Percentiles rank a stretch among this genome's conserved stretches.
Conservation (phyloP, 2,329 filamentous ascomycete genomes). For the Phaeoacremonium minimum region DNA sequence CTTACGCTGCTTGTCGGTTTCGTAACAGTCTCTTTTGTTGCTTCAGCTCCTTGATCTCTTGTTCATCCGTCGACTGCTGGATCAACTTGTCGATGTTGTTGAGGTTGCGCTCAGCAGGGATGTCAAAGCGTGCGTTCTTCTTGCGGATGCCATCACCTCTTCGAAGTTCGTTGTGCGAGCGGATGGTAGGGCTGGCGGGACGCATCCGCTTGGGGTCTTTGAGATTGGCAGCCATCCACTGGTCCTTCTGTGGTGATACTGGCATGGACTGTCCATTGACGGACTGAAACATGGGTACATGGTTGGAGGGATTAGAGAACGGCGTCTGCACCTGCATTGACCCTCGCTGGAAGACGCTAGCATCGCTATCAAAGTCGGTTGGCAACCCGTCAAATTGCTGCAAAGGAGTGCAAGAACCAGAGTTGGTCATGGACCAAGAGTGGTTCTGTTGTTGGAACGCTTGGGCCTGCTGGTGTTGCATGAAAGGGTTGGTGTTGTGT, state of each 20-base stretch:
- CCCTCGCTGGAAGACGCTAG: constrained; percentile 46
- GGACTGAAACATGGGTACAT: constrained; percentile 50
- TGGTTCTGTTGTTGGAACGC: constrained; percentile 38
- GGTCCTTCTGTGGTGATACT: constrained; percentile 53
- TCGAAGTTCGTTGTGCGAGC: constrained; percentile 71
- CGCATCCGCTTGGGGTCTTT: constrained; percentile 57
- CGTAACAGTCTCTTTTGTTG: constrained; percentile 92
- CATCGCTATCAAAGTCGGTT: constrained; percentile 48
- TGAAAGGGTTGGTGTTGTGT: constrained; percentile 61
- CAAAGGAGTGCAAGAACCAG: constrained; percentile 71
- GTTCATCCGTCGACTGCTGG: constrained; percentile 79
- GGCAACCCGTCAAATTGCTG: constrained; percentile 63
- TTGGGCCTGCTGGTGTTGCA: constrained; percentile 42
- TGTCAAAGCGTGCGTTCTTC: constrained; percentile 98
- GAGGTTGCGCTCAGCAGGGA: constrained; percentile 85
- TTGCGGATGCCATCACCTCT: constrained; percentile 90
- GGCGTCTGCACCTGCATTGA: constrained; percentile 49
- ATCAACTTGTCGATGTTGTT: constrained; percentile 95
- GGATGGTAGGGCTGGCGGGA: constrained; percentile 64
- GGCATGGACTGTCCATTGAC: constrained; percentile 44
- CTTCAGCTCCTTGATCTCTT: constrained; percentile 96
- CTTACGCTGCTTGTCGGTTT: constrained; percentile 95
- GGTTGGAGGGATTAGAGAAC: constrained; percentile 47
- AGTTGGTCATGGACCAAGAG: constrained; percentile 62
- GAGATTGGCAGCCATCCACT: constrained; percentile 43